Conservation (phyloP, 1,139 yeast species). For the Chernovozyma aurita region DNA sequence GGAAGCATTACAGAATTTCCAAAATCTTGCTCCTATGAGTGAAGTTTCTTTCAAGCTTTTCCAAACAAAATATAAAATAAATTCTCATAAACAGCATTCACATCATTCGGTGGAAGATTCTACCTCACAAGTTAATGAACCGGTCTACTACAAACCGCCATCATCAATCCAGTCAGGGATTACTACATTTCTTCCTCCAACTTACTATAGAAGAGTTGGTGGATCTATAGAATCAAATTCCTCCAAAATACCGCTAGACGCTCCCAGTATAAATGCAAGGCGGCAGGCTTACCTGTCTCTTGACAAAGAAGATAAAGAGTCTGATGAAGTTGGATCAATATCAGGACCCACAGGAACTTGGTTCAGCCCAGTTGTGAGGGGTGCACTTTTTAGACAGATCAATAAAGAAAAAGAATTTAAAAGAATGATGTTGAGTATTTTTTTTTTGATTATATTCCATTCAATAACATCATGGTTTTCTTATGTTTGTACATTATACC, state of each 20-base stretch:
- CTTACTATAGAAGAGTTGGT: not conserved
- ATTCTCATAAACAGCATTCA: conserved; percentile 9
- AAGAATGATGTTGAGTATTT: conserved; percentile 15
- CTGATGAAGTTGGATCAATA: conserved; percentile 2
- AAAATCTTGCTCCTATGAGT: conserved; percentile 10
- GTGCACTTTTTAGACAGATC: conserved; percentile 34
- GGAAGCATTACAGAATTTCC: not conserved
- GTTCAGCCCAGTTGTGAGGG: conserved; percentile 35
- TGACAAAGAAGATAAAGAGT: conserved; percentile 10
- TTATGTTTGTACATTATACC: conserved; percentile 4
- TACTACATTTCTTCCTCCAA: conserved; percentile 28
- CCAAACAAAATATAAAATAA: conserved; percentile 15
- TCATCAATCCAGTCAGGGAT: conserved; percentile 28
- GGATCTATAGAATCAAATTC: not conserved
- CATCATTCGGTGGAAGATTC: conserved; percentile 1
- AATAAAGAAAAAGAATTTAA: conserved; percentile 27
- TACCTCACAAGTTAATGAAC: conserved; percentile 12
- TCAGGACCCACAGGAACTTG: conserved; percentile 30
- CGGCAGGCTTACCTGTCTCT: conserved; percentile 1
- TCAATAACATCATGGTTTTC: conserved; percentile 5
- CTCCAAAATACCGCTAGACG: not conserved
- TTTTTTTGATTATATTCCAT: conserved; percentile 15
- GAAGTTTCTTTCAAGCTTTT: conserved; percentile 17
- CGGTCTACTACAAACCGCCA: conserved; percentile 36
- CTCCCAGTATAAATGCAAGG: conserved; percentile 1